Conservation (phyloP, 2,329 filamentous ascomycete genomes). For the Neurospora sp. region DNA sequence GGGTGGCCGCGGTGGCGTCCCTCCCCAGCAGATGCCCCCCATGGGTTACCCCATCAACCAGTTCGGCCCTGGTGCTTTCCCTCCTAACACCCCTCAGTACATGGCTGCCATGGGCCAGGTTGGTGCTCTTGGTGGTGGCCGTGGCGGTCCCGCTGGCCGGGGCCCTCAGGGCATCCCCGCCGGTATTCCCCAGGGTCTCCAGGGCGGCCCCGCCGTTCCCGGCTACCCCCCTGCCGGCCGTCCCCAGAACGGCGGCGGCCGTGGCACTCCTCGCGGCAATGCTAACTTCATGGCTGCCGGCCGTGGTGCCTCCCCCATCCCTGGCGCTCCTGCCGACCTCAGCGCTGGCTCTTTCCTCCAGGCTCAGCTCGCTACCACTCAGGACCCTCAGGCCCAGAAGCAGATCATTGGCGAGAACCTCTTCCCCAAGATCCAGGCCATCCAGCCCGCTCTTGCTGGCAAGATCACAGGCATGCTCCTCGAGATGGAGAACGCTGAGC, state of each 20-base stretch:
- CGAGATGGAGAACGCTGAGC: conserved; percentile 96
- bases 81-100: conserved; percentile 67
- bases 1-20: conserved; percentile 75
- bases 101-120: conserved; percentile 74
- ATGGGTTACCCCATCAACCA: conserved; percentile 76
- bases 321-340: conserved; percentile 26
- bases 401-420: conserved; percentile 96
- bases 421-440: conserved; percentile 94
- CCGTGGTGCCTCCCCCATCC: conserved; percentile 31
- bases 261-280: conserved; percentile 28
- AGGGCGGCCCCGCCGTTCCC: conserved; percentile 38
- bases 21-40: conserved; percentile 76
- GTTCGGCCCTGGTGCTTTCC: conserved; percentile 69
- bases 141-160: conserved; percentile 57
- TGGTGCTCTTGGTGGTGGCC: conserved; percentile 48
- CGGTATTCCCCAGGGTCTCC: conserved; percentile 48
- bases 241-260: conserved; percentile 34
- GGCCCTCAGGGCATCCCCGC: conserved; percentile 52
- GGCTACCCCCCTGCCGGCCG: conserved; percentile 48
- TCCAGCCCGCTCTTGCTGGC: conserved; percentile 91
- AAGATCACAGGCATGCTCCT: conserved; percentile 99
- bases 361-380: conserved; percentile 43
- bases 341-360: conserved; percentile 39
- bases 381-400: conserved; percentile 73
- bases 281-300: conserved; percentile 33